Evolutionary conservation across 108 stramenopile genomes (phyloP).

Genomic region (Nitzschia putrida): DNA sequence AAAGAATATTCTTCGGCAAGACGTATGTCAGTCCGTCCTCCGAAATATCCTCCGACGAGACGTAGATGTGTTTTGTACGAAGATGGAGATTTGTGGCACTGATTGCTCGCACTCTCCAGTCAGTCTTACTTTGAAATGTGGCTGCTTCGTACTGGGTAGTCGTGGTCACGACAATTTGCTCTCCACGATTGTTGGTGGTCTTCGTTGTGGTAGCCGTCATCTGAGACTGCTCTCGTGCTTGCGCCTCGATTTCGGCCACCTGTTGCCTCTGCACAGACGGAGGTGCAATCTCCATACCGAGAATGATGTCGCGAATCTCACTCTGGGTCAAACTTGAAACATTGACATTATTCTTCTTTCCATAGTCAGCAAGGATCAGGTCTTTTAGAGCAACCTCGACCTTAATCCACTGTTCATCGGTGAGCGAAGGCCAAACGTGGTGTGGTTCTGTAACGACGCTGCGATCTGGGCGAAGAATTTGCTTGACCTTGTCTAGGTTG

Average conservation of each 20-base stretch:
- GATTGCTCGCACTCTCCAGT: constrained; percentile 99
- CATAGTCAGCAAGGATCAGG: constrained; percentile 98
- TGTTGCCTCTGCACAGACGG: constrained; percentile 98
- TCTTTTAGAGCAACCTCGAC: constrained; percentile 98
- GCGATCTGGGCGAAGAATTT: constrained; percentile 96
- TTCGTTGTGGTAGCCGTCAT: constrained; percentile 97
- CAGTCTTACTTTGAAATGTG: constrained; percentile 97
- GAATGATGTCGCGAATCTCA: constrained; percentile 99
- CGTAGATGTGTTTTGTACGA: constrained; percentile 98
- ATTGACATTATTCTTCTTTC: constrained; percentile 99
- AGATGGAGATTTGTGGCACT: constrained; percentile 98
- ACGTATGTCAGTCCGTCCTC: constrained; percentile 98
- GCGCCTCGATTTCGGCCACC: constrained; percentile 99
- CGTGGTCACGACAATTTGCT: constrained; percentile 98
- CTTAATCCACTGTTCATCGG: constrained; percentile 99
- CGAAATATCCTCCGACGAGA: constrained; percentile 92
- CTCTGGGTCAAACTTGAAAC: constrained; percentile 98
- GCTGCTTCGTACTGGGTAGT: constrained; percentile 97
- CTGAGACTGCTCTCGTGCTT: constrained; percentile 94
- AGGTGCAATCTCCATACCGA: constrained; percentile 99
- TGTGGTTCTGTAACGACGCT: constrained; percentile 98
- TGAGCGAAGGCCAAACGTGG: constrained; percentile 97
- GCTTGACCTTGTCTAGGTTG: constrained; percentile 94
- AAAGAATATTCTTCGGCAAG: constrained; percentile 96
- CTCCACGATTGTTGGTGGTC: constrained; percentile 98